These are phyloP conservation scores for Linnemannia elongata DNA, from an alignment of 192 early-diverging fungal genomes.

Conservation along the genomic window DNA sequence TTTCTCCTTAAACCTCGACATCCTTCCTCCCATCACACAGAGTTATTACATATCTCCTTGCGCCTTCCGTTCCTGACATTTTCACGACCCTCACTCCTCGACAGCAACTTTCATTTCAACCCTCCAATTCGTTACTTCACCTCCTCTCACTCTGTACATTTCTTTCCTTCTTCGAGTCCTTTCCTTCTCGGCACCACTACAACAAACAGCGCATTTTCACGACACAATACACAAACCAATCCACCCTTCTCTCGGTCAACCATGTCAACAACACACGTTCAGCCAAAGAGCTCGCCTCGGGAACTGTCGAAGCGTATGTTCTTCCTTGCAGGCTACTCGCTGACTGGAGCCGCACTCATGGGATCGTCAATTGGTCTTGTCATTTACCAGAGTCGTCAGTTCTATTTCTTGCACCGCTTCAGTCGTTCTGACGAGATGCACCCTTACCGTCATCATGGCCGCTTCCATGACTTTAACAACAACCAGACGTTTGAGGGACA, in stretches of 20 bases:
- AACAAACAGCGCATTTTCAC: no score
- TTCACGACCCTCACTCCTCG: neutral
- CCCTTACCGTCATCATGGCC: neutral
- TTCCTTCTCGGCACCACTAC: neutral
- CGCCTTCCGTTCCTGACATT: neutral
- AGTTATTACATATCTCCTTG: neutral
- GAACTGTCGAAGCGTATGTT: constrained; percentile 10
- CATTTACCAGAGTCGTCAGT: constrained; percentile 41
- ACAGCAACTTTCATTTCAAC: neutral
- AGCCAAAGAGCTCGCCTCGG: neutral
- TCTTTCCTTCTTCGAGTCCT: neutral
- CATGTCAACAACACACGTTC: neutral
- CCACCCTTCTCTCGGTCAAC: neutral
- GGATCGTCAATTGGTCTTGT: constrained; percentile 48
- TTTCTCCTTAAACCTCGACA: neutral
- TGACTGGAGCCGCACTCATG: constrained; percentile 44
- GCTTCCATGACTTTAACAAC: neutral
- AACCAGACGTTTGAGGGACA: neutral
- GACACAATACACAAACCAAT: neutral
- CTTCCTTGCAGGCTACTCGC: constrained; percentile 38
- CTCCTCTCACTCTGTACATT: no score
- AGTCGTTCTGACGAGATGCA: neutral
- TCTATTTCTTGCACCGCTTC: constrained; percentile 19
- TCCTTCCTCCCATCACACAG: neutral
- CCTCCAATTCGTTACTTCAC: neutral